A percentile compares a stretch with the other conserved stretches of the same genome.
Evolutionary conservation across 768 basidiomycete genomes (phyloP).

Genomic region (Serendipita vermifera): DNA sequence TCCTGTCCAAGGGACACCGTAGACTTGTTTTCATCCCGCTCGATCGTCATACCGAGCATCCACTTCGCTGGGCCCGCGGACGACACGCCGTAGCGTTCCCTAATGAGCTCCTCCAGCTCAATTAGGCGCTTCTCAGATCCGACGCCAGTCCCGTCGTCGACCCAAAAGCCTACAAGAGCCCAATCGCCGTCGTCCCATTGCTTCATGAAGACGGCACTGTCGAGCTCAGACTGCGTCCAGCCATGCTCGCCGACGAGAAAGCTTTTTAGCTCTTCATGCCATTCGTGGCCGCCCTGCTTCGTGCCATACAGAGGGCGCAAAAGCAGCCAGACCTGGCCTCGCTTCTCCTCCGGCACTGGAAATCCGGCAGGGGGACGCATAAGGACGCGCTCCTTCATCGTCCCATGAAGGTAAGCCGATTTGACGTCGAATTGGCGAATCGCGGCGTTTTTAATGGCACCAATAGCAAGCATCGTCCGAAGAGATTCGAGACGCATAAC

Average conservation of each 20-base stretch:
- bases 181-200: not conserved
- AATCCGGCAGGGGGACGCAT: not conserved
- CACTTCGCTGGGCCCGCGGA: not conserved
- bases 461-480: slow-evolving; percentile 1
- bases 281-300: not conserved
- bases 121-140: not conserved
- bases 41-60: slow-evolving; percentile 4
- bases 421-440: slow-evolving; percentile 10
- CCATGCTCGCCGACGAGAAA: not conserved
- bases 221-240: not conserved
- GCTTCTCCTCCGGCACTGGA: not conserved
- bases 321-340: not conserved
- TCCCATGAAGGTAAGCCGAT: slow-evolving; percentile 5
- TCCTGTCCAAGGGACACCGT: not conserved
- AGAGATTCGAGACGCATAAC: slow-evolving; percentile 7
- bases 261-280: not conserved
- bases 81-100: not conserved
- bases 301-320: not conserved
- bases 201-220: slow-evolving; percentile 7
- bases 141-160: not conserved
- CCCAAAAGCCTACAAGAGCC: not conserved
- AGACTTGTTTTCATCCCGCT: not conserved
- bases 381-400: not conserved
- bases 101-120: not conserved
- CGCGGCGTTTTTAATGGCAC: not conserved